Evolutionary conservation across 257 asterid species (phyloP).

Genomic region (Capsicum rhomboideum): DNA sequence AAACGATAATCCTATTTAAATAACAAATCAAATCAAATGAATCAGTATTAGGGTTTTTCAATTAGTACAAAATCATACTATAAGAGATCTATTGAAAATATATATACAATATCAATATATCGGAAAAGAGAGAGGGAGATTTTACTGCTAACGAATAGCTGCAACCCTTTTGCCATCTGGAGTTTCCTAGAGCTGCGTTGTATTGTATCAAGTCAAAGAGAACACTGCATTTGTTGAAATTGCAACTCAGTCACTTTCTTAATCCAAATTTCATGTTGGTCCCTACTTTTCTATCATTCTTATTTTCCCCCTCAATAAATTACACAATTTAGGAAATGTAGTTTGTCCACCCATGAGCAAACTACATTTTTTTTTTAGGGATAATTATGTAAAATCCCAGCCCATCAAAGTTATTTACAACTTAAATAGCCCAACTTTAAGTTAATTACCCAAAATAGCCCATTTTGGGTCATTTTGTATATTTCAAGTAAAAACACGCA

Average conservation of each 20-base stretch:
- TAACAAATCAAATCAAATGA: background rate
- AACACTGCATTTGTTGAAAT: background rate
- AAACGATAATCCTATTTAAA: constrained; percentile 55
- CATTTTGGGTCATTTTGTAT: too few species aligned
- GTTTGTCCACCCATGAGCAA: too few species aligned
- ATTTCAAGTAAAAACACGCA: too few species aligned
- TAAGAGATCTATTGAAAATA: background rate
- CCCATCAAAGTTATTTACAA: too few species aligned
- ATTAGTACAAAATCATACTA: background rate
- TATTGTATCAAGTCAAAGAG: background rate
- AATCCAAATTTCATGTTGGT: background rate
- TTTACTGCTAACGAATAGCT: constrained; percentile 62
- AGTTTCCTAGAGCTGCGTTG: background rate
- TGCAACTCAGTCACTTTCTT: background rate
- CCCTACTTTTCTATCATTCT: background rate
- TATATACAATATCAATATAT: background rate
- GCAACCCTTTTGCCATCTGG: constrained; percentile 40
- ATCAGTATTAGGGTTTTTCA: background rate
- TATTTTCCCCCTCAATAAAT: too few species aligned
- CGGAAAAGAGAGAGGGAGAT: background rate
- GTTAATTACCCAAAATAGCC: too few species aligned
- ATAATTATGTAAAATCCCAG: too few species aligned
- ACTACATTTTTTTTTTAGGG: too few species aligned
- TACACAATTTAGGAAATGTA: too few species aligned
- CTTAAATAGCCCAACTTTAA: too few species aligned